Evolutionary conservation across 2,329 filamentous ascomycete species (phyloP).

Genomic region (Fonsecaea erecta): DNA sequence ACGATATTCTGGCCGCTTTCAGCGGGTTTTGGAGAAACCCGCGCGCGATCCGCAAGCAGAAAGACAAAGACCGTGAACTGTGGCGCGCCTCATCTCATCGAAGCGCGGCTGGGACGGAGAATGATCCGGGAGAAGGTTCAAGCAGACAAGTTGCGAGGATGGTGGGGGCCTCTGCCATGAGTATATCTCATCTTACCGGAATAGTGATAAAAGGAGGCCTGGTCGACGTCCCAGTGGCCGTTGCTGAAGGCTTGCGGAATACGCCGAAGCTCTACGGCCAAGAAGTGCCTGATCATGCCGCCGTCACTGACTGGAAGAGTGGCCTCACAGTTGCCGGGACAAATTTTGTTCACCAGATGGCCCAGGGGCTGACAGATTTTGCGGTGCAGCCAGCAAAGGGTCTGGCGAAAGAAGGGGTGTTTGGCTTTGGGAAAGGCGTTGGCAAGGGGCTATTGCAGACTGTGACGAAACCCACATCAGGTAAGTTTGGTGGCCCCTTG

Average conservation of each 20-base stretch:
- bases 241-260: slow-evolving; percentile 59
- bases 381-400: slow-evolving; percentile 51
- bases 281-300: slow-evolving; percentile 48
- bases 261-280: slow-evolving; percentile 59
- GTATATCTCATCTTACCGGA: slow-evolving; percentile 8
- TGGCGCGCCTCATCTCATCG: slow-evolving; percentile 1
- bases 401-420: slow-evolving; percentile 45
- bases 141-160: slow-evolving; percentile 35
- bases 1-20: slow-evolving; percentile 11
- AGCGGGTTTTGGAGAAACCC: slow-evolving; percentile 19
- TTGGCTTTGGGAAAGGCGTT: slow-evolving; percentile 49
- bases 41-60: background rate
- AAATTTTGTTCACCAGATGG: slow-evolving; percentile 51
- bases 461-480: slow-evolving; percentile 12
- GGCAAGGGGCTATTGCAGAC: slow-evolving; percentile 45
- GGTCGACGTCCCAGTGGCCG: slow-evolving; percentile 54
- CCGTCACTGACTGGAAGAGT: slow-evolving; percentile 54
- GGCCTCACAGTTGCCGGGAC: slow-evolving; percentile 51
- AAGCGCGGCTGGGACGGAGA: background rate
- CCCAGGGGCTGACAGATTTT: slow-evolving; percentile 51
- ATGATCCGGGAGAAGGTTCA: background rate
- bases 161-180: slow-evolving; percentile 30
- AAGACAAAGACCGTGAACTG: slow-evolving; percentile 5
- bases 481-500: slow-evolving; percentile 34
- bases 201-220: slow-evolving; percentile 35